Evolutionary conservation across 148 eudicot genomes (phyloP), one percentile per base, ranked within the genome.

Genomic region (Rhododendron molle): DNA sequence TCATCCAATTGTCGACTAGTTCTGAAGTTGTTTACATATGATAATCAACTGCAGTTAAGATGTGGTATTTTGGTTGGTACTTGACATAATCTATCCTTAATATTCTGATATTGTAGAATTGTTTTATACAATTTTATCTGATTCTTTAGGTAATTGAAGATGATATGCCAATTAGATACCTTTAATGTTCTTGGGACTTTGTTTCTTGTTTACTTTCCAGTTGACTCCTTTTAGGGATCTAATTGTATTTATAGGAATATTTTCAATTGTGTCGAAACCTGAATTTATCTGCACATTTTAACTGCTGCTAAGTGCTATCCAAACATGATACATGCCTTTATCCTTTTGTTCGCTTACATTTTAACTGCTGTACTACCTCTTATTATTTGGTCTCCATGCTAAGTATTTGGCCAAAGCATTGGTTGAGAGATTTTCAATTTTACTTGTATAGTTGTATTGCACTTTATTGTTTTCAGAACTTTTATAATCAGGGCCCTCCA

Each of bases 401-500:
- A 11, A 0, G 44, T 34, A 21, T 7, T 69, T 72, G 77, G 40
- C 38, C 49, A 47, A 46, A n/a, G 84, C 14, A 40, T 62, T 11
- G 4, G 28, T 38, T 72, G 46, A 30, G 38, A 12, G 44, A 40
- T 40, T 74, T 74, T 73, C 46, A 44, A 15, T 40, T 62, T 82
- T 49, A 32, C 44, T 49, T 74, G 28, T 84, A 73, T 14, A 52
- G 20, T 49, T 74, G 28, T 84, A 73, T 14, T 74, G 20, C 18
- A 32, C 6, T 73, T 49, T 20, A 36, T 34, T 73, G 80, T 54
- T 46, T 74, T 13, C 7, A 32, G 8, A 36, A 69, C n/a, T 52
- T 80, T n/a, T 67, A 26, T 5, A 73, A 72, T 81, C 86, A 95
- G 99, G 98, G 93, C 84, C 92, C 93, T 88, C 84, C 91, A 28